Conservation (phyloP, 371 early-diverging fungal species). For the Circinella minor region DNA sequence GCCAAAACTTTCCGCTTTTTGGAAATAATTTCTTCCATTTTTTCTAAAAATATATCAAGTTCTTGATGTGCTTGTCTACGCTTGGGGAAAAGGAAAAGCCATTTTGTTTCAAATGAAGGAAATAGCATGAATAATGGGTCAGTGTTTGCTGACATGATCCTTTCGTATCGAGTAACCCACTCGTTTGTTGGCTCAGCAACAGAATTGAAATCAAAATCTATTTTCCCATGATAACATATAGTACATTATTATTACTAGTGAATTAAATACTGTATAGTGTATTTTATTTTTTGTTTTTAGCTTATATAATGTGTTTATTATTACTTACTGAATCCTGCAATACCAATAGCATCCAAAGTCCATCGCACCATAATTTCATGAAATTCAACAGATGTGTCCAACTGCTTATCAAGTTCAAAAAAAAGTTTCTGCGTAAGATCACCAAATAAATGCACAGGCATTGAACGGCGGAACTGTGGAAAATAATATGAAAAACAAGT, state of each 20-base stretch:
- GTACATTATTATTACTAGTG: too few relatives aligned
- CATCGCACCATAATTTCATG: constrained; percentile 24
- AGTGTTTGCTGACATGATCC: constrained; percentile 1
- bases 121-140: constrained; percentile 30
- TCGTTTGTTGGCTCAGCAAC: constrained; percentile 13
- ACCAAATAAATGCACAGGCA: constrained; percentile 33
- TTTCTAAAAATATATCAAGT: constrained; percentile 13
- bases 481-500: too few relatives aligned
- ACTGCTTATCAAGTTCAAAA: constrained; percentile 13
- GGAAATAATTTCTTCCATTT: constrained; percentile 8
- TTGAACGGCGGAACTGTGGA: constrained; percentile 22
- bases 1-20: neutral
- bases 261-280: neutral
- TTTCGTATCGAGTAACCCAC: constrained; percentile 14
- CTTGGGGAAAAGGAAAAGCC: constrained; percentile 30
- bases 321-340: constrained; percentile 31
- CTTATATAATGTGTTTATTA: neutral
- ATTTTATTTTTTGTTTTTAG: neutral
- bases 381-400: neutral
- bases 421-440: constrained; percentile 17
- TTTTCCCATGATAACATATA: too few relatives aligned
- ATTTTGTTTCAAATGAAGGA: constrained; percentile 17
- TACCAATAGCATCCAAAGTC: constrained; percentile 45
- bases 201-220: constrained; percentile 23
- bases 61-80: constrained; percentile 15